Evolutionary conservation across 176 grass and related monocot genomes (phyloP).

Genomic region (Oryza australiensis): DNA sequence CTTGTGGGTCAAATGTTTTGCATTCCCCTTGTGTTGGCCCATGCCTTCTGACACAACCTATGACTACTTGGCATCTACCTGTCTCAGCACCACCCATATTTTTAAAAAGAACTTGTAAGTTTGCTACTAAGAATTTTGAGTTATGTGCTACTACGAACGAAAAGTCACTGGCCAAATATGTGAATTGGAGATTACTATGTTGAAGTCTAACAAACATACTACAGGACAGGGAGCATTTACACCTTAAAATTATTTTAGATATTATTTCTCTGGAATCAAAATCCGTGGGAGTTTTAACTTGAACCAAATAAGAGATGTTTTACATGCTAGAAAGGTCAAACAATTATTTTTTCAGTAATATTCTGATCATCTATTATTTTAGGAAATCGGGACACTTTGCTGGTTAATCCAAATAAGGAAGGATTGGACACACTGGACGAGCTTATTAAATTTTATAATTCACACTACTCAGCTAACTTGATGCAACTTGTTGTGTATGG

Average conservation of each 20-base stretch:
- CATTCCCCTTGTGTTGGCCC: neutral
- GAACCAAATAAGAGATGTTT: neutral
- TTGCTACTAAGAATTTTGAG: neutral
- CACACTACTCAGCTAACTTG: conserved; percentile 91
- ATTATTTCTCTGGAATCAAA: neutral
- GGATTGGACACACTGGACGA: conserved; percentile 86
- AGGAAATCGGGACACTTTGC: conserved; percentile 95
- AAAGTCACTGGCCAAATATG: neutral
- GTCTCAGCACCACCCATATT: neutral
- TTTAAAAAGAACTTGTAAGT: neutral
- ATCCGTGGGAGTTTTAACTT: conserved; percentile 17
- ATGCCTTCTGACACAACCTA: neutral
- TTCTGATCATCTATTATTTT: conserved; percentile 26
- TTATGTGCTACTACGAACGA: neutral
- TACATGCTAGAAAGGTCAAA: conserved; percentile 17
- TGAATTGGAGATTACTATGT: neutral
- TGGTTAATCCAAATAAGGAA: conserved; percentile 86
- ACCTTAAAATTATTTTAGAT: neutral
- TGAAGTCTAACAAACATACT: conserved; percentile 6
- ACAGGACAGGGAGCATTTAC: neutral
- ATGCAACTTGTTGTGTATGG: conserved; percentile 98
- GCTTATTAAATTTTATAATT: conserved; percentile 93
- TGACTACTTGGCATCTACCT: neutral
- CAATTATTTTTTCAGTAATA: conserved; percentile 13
- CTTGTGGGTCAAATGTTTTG: neutral